Evolutionary conservation across 345 rosid genomes (phyloP).

Genomic region (Arabis hirsuta): DNA sequence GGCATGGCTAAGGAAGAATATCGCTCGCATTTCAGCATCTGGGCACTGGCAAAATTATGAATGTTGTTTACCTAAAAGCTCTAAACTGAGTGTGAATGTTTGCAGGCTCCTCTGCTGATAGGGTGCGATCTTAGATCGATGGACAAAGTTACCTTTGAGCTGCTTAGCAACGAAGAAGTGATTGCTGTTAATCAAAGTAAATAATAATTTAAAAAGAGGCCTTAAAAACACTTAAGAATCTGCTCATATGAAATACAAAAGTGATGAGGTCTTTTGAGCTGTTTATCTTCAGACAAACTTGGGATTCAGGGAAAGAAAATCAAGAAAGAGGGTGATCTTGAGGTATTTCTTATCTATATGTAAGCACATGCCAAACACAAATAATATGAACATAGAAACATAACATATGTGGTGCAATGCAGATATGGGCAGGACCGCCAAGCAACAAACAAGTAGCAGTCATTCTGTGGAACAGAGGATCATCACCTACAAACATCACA

Average conservation of each 20-base stretch:
- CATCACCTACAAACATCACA: constrained; percentile 53
- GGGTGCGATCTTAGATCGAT: constrained; percentile 79
- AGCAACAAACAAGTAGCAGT: constrained; percentile 53
- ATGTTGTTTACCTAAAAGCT: neutral
- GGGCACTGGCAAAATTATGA: constrained; percentile 85
- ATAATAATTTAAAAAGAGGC: neutral
- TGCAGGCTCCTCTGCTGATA: constrained; percentile 72
- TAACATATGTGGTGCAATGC: constrained; percentile 25
- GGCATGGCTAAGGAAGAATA: constrained; percentile 90
- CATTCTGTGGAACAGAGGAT: constrained; percentile 78
- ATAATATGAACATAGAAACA: constrained; percentile 16
- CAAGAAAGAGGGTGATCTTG: constrained; percentile 60
- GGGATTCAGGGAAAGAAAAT: constrained; percentile 87
- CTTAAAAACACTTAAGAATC: neutral
- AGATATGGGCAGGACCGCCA: constrained; percentile 86
- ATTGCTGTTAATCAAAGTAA: constrained; percentile 88
- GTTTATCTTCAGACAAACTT: constrained; percentile 57
- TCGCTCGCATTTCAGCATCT: constrained; percentile 80
- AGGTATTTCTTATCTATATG: constrained; percentile 51
- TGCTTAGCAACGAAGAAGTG: constrained; percentile 75
- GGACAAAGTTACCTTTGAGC: constrained; percentile 55
- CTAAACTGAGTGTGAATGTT: constrained; percentile 8
- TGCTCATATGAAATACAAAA: constrained; percentile 3
- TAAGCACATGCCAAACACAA: constrained; percentile 8
- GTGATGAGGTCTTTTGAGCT: constrained; percentile 9